These are phyloP conservation scores for Blepharisma stoltei DNA, from an alignment of 73 alveolate genomes.

Conservation along the genomic window DNA sequence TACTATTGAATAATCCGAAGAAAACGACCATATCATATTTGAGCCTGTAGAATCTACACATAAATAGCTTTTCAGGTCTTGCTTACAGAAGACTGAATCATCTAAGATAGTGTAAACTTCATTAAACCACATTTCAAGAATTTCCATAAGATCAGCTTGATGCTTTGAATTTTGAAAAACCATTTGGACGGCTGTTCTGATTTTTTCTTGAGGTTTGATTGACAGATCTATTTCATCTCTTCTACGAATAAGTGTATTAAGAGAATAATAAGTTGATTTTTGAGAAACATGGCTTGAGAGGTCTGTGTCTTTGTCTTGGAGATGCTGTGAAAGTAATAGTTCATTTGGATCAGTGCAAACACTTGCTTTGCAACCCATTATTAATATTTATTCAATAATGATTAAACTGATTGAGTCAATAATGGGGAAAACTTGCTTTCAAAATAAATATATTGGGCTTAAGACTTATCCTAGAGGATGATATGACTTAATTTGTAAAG, in stretches of 20 bases:
- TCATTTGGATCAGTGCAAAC: slow-evolving; percentile 21
- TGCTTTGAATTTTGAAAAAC: background rate
- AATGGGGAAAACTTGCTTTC: too few relatives aligned
- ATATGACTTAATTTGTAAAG: too few relatives aligned
- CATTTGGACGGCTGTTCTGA: background rate
- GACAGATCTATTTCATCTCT: background rate
- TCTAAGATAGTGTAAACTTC: background rate
- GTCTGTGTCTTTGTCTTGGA: slow-evolving; percentile 16
- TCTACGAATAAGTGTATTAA: background rate
- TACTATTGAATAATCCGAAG: too few relatives aligned
- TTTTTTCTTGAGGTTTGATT: background rate
- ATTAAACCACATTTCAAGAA: slow-evolving; percentile 7
- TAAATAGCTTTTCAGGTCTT: background rate
- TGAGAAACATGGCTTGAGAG: slow-evolving; percentile 1
- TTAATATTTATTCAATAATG: background rate
- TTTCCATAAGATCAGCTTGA: background rate
- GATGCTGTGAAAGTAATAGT: background rate
- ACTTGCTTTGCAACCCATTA: slow-evolving; percentile 28
- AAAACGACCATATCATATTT: too few relatives aligned
- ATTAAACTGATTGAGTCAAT: too few relatives aligned
- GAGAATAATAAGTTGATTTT: slow-evolving; percentile 12
- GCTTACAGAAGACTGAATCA: background rate
- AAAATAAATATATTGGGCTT: too few relatives aligned
- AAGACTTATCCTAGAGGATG: too few relatives aligned
- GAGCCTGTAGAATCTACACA: slow-evolving; percentile 1